These are phyloP conservation scores for Blastomyces silverae DNA, from an alignment of 2,329 filamentous ascomycete species.

Conservation along the genomic window DNA sequence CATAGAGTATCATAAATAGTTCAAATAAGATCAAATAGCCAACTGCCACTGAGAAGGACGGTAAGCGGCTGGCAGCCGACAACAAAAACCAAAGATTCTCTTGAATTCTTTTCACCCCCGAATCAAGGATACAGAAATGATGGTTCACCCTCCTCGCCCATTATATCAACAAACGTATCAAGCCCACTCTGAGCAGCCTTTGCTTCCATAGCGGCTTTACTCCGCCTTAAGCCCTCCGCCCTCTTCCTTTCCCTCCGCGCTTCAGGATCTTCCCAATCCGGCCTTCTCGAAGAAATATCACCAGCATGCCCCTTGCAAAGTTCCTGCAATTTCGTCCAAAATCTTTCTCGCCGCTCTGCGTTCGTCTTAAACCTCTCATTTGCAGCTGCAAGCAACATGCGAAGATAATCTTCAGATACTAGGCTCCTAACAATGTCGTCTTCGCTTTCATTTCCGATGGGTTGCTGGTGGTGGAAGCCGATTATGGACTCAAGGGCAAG, in stretches of 20 bases:
- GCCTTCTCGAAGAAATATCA: constrained; percentile 12
- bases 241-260: constrained; percentile 37
- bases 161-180: not conserved
- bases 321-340: constrained; percentile 29
- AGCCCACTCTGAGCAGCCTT: not conserved
- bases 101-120: not conserved
- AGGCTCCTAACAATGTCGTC: constrained; percentile 43
- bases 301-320: constrained; percentile 21
- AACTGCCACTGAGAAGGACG: not conserved
- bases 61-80: not conserved
- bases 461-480: constrained; percentile 46
- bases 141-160: not conserved
- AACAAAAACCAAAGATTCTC: not conserved
- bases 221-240: constrained; percentile 37
- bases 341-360: constrained; percentile 36
- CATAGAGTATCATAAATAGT: not conserved
- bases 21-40: not conserved
- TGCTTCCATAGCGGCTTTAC: constrained; percentile 21
- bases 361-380: constrained; percentile 53
- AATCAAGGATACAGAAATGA: constrained; percentile 1
- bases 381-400: constrained; percentile 59
- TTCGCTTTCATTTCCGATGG: constrained; percentile 26
- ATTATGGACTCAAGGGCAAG: constrained; percentile 75
- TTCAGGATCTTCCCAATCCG: constrained; percentile 37
- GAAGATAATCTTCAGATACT: constrained; percentile 62